These are phyloP conservation scores for Ophiobolus disseminans DNA, from an alignment of 2,329 filamentous ascomycete species.

Conservation along the genomic window DNA sequence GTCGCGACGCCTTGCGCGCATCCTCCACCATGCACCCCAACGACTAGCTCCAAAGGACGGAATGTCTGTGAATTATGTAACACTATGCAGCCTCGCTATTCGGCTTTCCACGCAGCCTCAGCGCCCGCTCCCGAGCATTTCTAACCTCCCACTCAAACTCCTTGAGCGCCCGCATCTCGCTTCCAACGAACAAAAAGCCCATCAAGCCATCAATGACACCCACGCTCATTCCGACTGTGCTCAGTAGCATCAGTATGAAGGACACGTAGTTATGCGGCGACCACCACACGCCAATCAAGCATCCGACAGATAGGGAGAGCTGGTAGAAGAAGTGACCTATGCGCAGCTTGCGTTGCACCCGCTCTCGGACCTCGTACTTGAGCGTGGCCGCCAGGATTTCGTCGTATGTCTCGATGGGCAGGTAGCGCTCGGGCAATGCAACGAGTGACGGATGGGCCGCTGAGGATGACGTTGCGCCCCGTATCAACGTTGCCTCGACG, in stretches of 20 bases:
- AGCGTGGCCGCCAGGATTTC: slow-evolving; percentile 75
- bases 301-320: slow-evolving; percentile 72
- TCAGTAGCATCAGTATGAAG: slow-evolving; percentile 81
- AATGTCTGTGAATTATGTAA: neutral
- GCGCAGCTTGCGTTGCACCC: slow-evolving; percentile 73
- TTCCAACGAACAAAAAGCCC: slow-evolving; percentile 83
- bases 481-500: slow-evolving; percentile 75
- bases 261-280: slow-evolving; percentile 75
- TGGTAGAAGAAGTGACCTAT: slow-evolving; percentile 75
- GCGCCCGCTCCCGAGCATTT: slow-evolving; percentile 38
- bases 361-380: slow-evolving; percentile 74
- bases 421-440: slow-evolving; percentile 35
- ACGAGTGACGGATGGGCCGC: slow-evolving; percentile 15
- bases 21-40: neutral
- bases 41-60: too few relatives aligned
- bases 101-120: slow-evolving; percentile 17
- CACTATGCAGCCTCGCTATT: neutral
- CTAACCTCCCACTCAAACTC: slow-evolving; percentile 94
- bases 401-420: slow-evolving; percentile 66
- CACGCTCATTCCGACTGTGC: slow-evolving; percentile 76
- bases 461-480: slow-evolving; percentile 20
- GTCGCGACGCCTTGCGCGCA: too few relatives aligned
- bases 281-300: slow-evolving; percentile 87
- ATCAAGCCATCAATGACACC: slow-evolving; percentile 87
- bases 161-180: slow-evolving; percentile 79